Evolutionary conservation across 768 basidiomycete species (phyloP).

Genomic region (Dioszegia crocea): DNA sequence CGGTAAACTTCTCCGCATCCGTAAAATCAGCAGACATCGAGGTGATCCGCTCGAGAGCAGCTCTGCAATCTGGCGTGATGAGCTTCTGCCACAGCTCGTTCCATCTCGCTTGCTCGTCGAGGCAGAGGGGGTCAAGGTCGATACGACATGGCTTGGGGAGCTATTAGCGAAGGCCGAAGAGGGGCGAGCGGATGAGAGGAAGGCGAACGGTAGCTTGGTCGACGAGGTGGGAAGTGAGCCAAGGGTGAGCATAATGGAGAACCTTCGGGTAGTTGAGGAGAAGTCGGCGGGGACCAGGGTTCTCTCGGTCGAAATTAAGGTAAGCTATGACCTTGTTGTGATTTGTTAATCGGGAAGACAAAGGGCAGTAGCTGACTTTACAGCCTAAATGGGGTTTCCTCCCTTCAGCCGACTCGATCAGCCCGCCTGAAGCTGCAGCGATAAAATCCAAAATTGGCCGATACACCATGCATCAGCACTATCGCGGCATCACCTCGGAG

Average conservation of each 20-base stretch:
- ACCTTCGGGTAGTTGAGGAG: slow-evolving; percentile 57
- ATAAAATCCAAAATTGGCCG: slow-evolving; percentile 74
- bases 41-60: slow-evolving; percentile 49
- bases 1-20: slow-evolving; percentile 69
- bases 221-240: slow-evolving; percentile 1
- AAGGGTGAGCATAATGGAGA: slow-evolving; percentile 67
- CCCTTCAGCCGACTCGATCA: slow-evolving; percentile 60
- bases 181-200: slow-evolving; percentile 59
- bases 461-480: slow-evolving; percentile 79
- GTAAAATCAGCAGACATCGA: slow-evolving; percentile 55
- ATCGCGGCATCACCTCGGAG: slow-evolving; percentile 45
- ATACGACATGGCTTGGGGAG: slow-evolving; percentile 60
- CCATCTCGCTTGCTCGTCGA: slow-evolving; percentile 60
- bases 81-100: slow-evolving; percentile 65
- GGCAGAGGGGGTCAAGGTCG: slow-evolving; percentile 55
- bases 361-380: slow-evolving; percentile 1
- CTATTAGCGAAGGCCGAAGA: slow-evolving; percentile 56
- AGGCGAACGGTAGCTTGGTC: slow-evolving; percentile 30
- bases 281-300: slow-evolving; percentile 47
- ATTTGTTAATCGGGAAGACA: neutral
- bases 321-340: slow-evolving; percentile 42
- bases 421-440: slow-evolving; percentile 56
- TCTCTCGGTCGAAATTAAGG: slow-evolving; percentile 88
- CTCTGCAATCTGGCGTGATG: slow-evolving; percentile 59
- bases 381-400: slow-evolving; percentile 98